Conservation (phyloP, 805 yeast species). For the Tetrapisispora arboricola region DNA sequence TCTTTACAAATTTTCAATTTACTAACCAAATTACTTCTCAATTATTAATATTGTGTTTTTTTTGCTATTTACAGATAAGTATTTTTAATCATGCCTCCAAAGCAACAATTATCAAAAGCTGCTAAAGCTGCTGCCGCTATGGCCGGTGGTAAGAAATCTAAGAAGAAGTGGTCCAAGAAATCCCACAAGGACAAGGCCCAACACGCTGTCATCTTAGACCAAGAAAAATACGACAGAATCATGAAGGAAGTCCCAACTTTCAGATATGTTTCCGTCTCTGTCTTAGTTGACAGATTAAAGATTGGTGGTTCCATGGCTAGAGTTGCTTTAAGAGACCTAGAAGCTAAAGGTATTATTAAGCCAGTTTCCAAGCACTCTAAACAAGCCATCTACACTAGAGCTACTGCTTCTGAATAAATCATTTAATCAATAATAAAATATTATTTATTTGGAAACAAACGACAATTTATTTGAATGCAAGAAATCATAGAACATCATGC, state of each 20-base stretch:
- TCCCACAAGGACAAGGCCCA: constrained; percentile 99
- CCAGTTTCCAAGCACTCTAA: constrained; percentile 91
- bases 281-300: constrained; percentile 98
- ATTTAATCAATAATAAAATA: not conserved
- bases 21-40: no score
- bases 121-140: constrained; percentile 99
- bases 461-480: not conserved
- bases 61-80: not conserved
- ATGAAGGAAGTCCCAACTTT: constrained; percentile 98
- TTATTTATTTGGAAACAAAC: not conserved
- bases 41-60: not conserved
- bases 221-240: constrained; percentile 98
- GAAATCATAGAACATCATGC: no score
- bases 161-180: constrained; percentile 99
- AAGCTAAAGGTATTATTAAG: constrained; percentile 87
- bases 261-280: constrained; percentile 97
- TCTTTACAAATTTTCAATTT: not conserved
- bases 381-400: constrained; percentile 91
- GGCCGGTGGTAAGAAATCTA: constrained; percentile 99
- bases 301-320: constrained; percentile 98
- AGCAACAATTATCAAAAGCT: constrained; percentile 97
- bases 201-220: constrained; percentile 94
- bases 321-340: constrained; percentile 93
- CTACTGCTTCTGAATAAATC: constrained; percentile 53
- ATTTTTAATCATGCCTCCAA: constrained; percentile 80